phyloP scores from a whole-genome alignment of 345 rosid genomes.

The Brassica juncea region DNA sequence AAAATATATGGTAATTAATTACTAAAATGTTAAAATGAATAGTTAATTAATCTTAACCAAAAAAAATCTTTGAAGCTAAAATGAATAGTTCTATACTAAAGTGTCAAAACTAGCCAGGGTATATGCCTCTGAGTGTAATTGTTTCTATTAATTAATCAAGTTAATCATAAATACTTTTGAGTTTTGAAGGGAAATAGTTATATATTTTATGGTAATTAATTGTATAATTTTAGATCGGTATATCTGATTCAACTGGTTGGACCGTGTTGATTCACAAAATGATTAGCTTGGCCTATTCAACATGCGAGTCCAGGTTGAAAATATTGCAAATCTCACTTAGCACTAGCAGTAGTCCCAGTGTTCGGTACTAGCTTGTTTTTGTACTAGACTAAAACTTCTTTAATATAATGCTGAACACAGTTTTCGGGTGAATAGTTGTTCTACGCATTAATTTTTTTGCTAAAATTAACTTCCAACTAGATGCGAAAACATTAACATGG shows the following conservation, averaged over 20 bases:
- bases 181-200: neutral
- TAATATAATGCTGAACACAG: neutral
- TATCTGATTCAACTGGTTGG: neutral
- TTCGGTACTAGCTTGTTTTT: neutral
- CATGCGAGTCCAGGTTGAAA: neutral
- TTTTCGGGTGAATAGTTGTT: neutral
- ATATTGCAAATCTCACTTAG: neutral
- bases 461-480: slow-evolving; percentile 12
- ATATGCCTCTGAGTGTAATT: neutral
- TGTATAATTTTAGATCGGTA: neutral
- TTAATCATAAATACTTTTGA: neutral
- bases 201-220: neutral
- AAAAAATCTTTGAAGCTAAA: neutral
- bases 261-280: neutral
- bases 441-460: neutral
- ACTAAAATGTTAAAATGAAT: too few species aligned
- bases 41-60: too few species aligned
- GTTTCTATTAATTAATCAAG: neutral
- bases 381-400: neutral
- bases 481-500: neutral
- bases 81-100: neutral
- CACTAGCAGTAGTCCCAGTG: neutral
- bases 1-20: too few species aligned
- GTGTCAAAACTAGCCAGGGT: neutral
- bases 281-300: neutral